Conservation (phyloP, 441 rosid genomes). For the Viola pubescens region DNA sequence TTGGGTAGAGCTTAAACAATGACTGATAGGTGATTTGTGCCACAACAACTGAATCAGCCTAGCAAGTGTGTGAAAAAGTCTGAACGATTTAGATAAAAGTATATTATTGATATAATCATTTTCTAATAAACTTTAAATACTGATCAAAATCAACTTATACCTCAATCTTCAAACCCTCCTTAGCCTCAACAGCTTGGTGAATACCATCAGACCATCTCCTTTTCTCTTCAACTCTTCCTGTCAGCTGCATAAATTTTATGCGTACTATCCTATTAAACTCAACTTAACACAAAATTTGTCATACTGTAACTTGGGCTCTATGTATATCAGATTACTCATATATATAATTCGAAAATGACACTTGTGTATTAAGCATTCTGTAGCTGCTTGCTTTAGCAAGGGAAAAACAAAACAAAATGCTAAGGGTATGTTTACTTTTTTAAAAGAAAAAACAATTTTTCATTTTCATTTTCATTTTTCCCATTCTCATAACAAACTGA, state of each 20-base stretch:
- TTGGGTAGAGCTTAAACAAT: slow-evolving; percentile 91
- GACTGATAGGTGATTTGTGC: slow-evolving; percentile 99
- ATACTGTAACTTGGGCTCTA: too few relatives aligned
- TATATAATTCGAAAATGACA: not conserved
- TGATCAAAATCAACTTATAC: slow-evolving; percentile 29
- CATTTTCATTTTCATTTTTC: too few relatives aligned
- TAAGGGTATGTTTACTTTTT: too few relatives aligned
- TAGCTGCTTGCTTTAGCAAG: too few relatives aligned
- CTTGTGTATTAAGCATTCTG: not conserved
- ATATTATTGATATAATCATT: not conserved
- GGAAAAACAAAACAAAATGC: too few relatives aligned
- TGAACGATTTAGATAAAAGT: slow-evolving; percentile 17
- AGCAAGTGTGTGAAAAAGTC: slow-evolving; percentile 6
- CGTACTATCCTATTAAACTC: too few relatives aligned
- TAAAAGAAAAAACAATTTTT: too few relatives aligned
- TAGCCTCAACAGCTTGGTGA: slow-evolving; percentile 98
- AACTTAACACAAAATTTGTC: too few relatives aligned
- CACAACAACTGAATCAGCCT: slow-evolving; percentile 96
- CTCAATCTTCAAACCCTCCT: slow-evolving; percentile 91
- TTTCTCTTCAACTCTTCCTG: slow-evolving; percentile 98
- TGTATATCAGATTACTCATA: too few relatives aligned
- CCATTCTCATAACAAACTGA: too few relatives aligned
- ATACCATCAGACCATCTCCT: slow-evolving; percentile 97
- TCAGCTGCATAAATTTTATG: slow-evolving; percentile 44
- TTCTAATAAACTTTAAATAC: slow-evolving; percentile 15